Conservation (phyloP, 352 stramenopile genomes). For the Phytophthora pini region DNA sequence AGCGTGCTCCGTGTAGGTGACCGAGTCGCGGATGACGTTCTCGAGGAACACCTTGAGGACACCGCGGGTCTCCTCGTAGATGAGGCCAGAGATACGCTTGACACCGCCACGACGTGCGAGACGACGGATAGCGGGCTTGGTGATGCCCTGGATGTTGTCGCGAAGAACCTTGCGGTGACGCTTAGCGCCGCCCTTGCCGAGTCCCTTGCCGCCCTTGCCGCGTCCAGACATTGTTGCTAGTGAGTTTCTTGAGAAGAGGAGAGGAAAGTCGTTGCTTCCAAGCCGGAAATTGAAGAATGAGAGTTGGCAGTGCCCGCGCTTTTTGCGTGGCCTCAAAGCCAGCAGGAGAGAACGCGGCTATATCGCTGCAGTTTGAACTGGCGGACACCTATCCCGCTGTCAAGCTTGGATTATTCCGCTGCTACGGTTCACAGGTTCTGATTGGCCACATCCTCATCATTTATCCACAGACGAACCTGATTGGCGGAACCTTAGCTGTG, state of each 20-base stretch:
- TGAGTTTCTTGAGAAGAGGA: constrained; percentile 21
- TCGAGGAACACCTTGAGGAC: constrained; percentile 99
- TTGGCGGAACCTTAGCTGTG: constrained; percentile 29
- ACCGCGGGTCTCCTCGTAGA: constrained; percentile 98
- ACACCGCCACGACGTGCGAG: constrained; percentile 98
- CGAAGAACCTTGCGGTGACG: constrained; percentile 90
- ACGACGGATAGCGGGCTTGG: constrained; percentile 96
- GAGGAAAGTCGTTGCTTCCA: constrained; percentile 29
- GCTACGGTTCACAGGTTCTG: not conserved
- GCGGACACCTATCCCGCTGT: constrained; percentile 19
- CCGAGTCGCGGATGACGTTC: constrained; percentile 97
- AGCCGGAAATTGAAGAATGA: constrained; percentile 72
- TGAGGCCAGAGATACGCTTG: constrained; percentile 98
- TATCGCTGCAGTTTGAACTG: constrained; percentile 22
- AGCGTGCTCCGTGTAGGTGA: constrained; percentile 97
- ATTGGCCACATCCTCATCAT: constrained; percentile 29
- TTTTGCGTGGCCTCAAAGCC: constrained; percentile 1
- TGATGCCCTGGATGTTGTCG: constrained; percentile 94
- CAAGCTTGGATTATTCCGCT: not conserved
- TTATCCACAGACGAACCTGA: constrained; percentile 4
- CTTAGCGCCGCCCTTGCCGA: constrained; percentile 86
- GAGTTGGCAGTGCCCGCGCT: not conserved
- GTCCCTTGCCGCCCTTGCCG: constrained; percentile 74
- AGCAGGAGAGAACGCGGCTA: constrained; percentile 10
- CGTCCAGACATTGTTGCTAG: constrained; percentile 66